Evolutionary conservation across 768 basidiomycete species (phyloP), one percentile per base, ranked within the genome.

Genomic region (Leucocoprinus leucothites): DNA sequence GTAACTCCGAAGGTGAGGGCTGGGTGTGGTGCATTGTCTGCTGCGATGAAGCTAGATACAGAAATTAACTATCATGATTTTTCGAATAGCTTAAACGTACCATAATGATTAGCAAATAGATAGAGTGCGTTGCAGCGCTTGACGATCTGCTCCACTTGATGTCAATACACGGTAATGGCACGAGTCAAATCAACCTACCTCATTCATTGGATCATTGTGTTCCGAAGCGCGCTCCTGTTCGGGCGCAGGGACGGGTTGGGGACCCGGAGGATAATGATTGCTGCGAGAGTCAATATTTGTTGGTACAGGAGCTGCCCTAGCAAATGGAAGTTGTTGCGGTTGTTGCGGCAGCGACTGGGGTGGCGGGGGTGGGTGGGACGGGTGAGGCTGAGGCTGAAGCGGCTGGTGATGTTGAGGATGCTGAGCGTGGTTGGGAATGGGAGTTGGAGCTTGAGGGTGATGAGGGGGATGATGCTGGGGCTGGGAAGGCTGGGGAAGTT

Each of bases 41-140:
- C 55, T 84, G 84, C 22, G 76, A 60, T 56, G 74, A 71, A 21
- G 75, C 79, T 79, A 50, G 40, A n/a, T 40, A 45, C 56, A 34
- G 19, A 22, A 46, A 48, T 48, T 42, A 60, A 22, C 50, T 22
- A 38, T 48, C 34, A 42, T 52, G 16, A 59, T 16, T 41, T 56
- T 45, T 25, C 31, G n/a, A 47, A 53, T 24, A 56, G 16, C 16
- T 40, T 31, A 58, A 18, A 68, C 77, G 54, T 57, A 89, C 88
- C 84, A 67, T 86, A 90, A 61, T 78, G 82, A 48, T 71, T 78
- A 9, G 89, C 86, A 64, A 91, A 91, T 11, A 72, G 53, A 63
- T 85, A 85, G 48, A 91, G 60, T 38, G 75, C 71, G 38, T 70
- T 73, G 57, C 89, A 91, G 61, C 85, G 84, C 56, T 80, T 74